phyloP scores from a whole-genome alignment of 257 asterid genomes.

The Solanum tacnaense region DNA sequence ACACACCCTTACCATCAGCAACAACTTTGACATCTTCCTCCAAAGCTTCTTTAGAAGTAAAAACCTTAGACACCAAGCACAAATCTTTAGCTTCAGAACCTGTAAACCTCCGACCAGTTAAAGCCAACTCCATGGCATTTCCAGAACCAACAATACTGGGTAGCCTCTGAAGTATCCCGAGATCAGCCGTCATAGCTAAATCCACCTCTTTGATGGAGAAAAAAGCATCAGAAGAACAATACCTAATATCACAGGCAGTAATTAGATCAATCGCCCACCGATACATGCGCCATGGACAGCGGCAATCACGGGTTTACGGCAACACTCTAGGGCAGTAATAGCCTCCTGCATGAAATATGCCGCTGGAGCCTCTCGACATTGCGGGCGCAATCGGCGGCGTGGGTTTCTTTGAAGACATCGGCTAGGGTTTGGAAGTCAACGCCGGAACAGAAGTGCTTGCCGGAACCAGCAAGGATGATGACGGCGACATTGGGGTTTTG shows the following conservation, averaged over 20 bases:
- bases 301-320: slow-evolving; percentile 79
- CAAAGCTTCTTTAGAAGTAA: slow-evolving; percentile 38
- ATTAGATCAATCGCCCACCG: slow-evolving; percentile 72
- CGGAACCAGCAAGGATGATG: slow-evolving; percentile 54
- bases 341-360: slow-evolving; percentile 48
- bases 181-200: slow-evolving; percentile 65
- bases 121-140: slow-evolving; percentile 74
- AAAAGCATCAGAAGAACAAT: slow-evolving; percentile 35
- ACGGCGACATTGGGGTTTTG: slow-evolving; percentile 45
- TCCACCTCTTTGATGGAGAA: slow-evolving; percentile 87
- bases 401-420: not conserved
- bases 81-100: slow-evolving; percentile 68
- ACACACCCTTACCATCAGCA: slow-evolving; percentile 42
- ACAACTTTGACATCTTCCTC: slow-evolving; percentile 40
- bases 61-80: slow-evolving; percentile 54
- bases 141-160: slow-evolving; percentile 76
- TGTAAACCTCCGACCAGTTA: slow-evolving; percentile 58
- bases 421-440: slow-evolving; percentile 40
- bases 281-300: slow-evolving; percentile 76
- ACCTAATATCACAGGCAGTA: slow-evolving; percentile 78
- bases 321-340: slow-evolving; percentile 60
- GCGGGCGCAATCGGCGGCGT: slow-evolving; percentile 33
- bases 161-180: slow-evolving; percentile 89
- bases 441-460: slow-evolving; percentile 75
- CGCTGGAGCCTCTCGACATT: slow-evolving; percentile 47